Conservation (phyloP, 2,329 filamentous ascomycete species). For the Fusarium equiseti region DNA sequence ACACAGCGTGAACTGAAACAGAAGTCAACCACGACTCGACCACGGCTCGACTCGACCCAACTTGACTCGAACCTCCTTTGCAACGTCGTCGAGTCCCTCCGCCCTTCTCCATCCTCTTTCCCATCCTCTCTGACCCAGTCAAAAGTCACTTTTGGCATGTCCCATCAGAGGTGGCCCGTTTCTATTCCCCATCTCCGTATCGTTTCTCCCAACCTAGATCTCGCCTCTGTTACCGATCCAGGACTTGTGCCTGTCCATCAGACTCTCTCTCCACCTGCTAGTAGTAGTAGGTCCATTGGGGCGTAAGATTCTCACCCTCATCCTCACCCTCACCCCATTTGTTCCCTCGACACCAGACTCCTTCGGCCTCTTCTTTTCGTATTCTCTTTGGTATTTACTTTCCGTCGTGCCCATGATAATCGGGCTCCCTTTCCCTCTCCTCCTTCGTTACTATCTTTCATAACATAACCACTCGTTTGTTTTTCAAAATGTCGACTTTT, state of each 20-base stretch:
- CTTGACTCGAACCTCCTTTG: background rate
- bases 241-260: constrained; percentile 40
- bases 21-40: constrained; percentile 15
- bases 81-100: constrained; percentile 10
- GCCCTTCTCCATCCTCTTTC: constrained; percentile 20
- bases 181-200: constrained; percentile 25
- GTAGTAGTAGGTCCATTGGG: constrained; percentile 36
- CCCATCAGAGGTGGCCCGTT: constrained; percentile 35
- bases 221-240: constrained; percentile 34
- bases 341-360: constrained; percentile 17
- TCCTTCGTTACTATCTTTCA: constrained; percentile 36
- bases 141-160: constrained; percentile 31
- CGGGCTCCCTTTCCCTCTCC: constrained; percentile 3
- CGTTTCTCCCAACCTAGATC: constrained; percentile 34
- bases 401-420: constrained; percentile 39
- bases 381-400: constrained; percentile 44
- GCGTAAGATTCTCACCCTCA: constrained; percentile 43
- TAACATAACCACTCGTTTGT: constrained; percentile 63
- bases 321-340: constrained; percentile 22
- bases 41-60: background rate
- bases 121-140: constrained; percentile 15
- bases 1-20: constrained; percentile 16
- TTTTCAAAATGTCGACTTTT: constrained; percentile 68
- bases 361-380: constrained; percentile 22
- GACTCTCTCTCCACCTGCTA: constrained; percentile 35